Evolutionary conservation across 169 alveolate species (phyloP).

Genomic region (Eimeria necatrix): DNA sequence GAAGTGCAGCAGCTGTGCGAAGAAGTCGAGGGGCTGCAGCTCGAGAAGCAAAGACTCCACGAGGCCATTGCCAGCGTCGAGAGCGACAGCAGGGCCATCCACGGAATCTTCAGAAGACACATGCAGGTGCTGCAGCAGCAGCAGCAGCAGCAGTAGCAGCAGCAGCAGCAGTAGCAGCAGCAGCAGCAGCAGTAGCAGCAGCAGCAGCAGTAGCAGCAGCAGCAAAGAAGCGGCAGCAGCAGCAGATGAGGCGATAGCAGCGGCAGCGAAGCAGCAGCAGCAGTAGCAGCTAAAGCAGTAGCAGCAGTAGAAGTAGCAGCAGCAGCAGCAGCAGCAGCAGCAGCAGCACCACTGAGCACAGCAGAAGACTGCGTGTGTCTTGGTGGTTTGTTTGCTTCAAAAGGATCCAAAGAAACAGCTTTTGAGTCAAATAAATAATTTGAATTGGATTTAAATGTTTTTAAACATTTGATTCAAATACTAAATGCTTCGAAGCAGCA

Average conservation of each 20-base stretch:
- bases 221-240: neutral
- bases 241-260: neutral
- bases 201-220: neutral
- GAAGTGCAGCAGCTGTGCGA: conserved; percentile 17
- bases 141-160: neutral
- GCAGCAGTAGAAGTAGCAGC: too few relatives aligned
- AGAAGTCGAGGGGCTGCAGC: neutral
- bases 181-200: neutral
- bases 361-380: too few relatives aligned
- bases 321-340: too few relatives aligned
- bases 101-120: neutral
- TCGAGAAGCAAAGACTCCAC: neutral
- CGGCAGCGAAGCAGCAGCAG: neutral
- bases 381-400: too few relatives aligned
- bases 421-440: too few relatives aligned
- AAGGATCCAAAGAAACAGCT: too few relatives aligned
- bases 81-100: conserved; percentile 16
- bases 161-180: neutral
- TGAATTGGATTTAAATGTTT: too few relatives aligned
- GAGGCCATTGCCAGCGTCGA: neutral
- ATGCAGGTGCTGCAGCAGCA: neutral
- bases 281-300: too few relatives aligned
- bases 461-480: too few relatives aligned
- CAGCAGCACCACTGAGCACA: too few relatives aligned
- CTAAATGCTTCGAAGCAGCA: too few relatives aligned